These are phyloP conservation scores for Cladophialophora psammophila DNA, from an alignment of 2,329 filamentous ascomycete species.

Conservation along the genomic window DNA sequence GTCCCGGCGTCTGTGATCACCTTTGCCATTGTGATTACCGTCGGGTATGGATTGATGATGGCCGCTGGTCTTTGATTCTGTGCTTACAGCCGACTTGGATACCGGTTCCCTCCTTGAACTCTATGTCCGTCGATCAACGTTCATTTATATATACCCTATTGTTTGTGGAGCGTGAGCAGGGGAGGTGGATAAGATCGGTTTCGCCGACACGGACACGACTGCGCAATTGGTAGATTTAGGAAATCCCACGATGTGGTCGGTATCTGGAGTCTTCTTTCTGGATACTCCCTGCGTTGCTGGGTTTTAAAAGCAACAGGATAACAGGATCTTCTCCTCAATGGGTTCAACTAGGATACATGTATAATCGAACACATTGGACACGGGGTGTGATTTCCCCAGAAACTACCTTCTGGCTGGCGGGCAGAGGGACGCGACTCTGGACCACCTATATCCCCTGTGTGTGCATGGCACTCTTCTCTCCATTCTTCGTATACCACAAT, in stretches of 20 bases:
- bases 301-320: neutral
- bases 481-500: no score
- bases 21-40: conserved; percentile 79
- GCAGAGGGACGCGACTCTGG: no score
- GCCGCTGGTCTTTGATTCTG: conserved; percentile 69
- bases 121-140: neutral
- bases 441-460: no score
- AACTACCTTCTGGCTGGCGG: no score
- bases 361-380: no score
- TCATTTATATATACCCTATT: neutral
- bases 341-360: no score
- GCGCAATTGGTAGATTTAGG: neutral
- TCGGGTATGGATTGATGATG: conserved; percentile 91
- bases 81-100: neutral
- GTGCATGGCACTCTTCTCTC: no score
- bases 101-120: neutral
- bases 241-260: no score
- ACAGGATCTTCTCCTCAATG: neutral
- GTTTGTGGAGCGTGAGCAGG: neutral
- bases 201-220: neutral
- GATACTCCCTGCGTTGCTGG: neutral
- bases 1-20: conserved; percentile 85
- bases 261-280: neutral
- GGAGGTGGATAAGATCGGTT: neutral
- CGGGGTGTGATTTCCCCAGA: no score